Evolutionary conservation across 208 protist genomes (phyloP).

Genomic region (Leishmania turanica): DNA sequence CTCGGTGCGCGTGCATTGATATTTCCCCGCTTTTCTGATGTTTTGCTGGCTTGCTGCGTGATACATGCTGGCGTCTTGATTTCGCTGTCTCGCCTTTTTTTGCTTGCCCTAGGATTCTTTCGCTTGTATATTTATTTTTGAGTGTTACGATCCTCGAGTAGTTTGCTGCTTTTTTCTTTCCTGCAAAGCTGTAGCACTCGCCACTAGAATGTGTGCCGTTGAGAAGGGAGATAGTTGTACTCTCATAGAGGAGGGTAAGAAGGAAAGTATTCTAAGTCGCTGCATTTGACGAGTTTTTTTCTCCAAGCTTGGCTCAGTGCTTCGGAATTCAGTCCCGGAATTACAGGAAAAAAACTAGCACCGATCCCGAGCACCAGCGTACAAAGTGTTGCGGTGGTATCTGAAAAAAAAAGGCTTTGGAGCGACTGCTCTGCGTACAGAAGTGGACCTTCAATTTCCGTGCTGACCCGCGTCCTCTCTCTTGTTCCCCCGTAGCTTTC

Average conservation of each 20-base stretch:
- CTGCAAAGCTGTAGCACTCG: slow-evolving; percentile 1
- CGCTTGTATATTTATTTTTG: neutral
- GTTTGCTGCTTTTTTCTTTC: neutral
- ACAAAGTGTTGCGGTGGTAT: neutral
- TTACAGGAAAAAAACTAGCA: slow-evolving; percentile 17
- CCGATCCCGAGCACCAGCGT: neutral
- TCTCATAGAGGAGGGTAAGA: neutral
- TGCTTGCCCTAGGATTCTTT: neutral
- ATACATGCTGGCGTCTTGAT: neutral
- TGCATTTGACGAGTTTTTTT: slow-evolving; percentile 27
- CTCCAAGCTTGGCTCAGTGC: slow-evolving; percentile 5
- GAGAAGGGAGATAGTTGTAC: slow-evolving; percentile 6
- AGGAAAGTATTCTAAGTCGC: neutral
- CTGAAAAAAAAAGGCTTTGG: neutral
- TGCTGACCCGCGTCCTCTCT: neutral
- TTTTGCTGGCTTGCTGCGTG: slow-evolving; percentile 1
- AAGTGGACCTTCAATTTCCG: neutral
- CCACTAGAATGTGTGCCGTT: neutral
- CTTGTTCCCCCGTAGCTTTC: neutral
- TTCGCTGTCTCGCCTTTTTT: neutral
- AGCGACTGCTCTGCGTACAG: neutral
- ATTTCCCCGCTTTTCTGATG: slow-evolving; percentile 9
- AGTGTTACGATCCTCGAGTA: too few species aligned
- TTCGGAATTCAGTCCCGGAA: slow-evolving; percentile 20
- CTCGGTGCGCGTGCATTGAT: neutral